phyloP scores from a whole-genome alignment of 2,329 filamentous ascomycete genomes.

The Anthostomella pinea region DNA sequence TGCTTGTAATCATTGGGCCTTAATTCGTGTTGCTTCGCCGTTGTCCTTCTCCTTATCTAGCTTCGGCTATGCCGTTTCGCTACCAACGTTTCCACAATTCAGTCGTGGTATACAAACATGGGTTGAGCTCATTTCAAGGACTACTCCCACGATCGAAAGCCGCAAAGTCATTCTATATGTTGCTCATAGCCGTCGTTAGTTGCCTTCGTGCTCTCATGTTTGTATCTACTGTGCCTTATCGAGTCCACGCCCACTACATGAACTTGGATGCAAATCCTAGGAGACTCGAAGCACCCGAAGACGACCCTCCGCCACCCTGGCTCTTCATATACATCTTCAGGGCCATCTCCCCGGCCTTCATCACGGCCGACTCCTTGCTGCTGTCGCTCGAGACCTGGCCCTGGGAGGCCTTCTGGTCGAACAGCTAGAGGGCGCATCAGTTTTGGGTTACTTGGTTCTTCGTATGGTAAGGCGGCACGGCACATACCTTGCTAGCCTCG shows the following conservation, averaged over 20 bases:
- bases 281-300: conserved; percentile 22
- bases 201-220: no score
- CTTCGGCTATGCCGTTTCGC: no score
- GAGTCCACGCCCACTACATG: conserved; percentile 14
- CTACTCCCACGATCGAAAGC: no score
- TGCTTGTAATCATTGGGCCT: no score
- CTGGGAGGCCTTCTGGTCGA: conserved; percentile 55
- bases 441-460: conserved; percentile 3
- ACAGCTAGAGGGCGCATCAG: conserved; percentile 41
- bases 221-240: background rate
- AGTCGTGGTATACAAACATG: no score
- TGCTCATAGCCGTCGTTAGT: no score
- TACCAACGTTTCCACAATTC: no score
- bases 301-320: conserved; percentile 49
- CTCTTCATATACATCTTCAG: conserved; percentile 89
- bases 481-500: conserved; percentile 71
- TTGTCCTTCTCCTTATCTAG: no score
- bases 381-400: conserved; percentile 55
- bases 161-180: no score
- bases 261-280: conserved; percentile 33
- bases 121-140: no score
- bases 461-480: background rate
- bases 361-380: conserved; percentile 77
- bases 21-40: no score
- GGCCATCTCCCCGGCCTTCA: conserved; percentile 79